phyloP scores from a whole-genome alignment of 768 basidiomycete species.

The Infundibulicybe gibba region DNA sequence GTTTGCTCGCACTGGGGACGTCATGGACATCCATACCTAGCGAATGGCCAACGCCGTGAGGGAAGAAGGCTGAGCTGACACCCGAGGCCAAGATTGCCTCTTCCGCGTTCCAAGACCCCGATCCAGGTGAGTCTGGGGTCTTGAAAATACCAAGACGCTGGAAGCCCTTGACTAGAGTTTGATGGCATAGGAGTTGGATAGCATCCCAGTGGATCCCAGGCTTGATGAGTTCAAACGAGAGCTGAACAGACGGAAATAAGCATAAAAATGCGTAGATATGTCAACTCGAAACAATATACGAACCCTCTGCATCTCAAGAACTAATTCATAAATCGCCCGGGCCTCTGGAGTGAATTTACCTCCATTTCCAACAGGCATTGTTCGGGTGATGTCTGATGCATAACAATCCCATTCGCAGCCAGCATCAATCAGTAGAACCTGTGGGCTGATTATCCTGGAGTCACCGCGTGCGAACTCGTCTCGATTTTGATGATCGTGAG shows the following conservation, averaged over 20 bases:
- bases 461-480: conserved; percentile 39
- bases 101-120: conserved; percentile 56
- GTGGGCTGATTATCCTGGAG: conserved; percentile 44
- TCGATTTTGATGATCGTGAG: conserved; percentile 52
- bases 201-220: conserved; percentile 90
- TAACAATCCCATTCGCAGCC: conserved; percentile 80
- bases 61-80: conserved; percentile 84
- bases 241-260: conserved; percentile 28
- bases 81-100: conserved; percentile 75
- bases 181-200: conserved; percentile 82
- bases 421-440: conserved; percentile 89
- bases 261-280: conserved; percentile 5
- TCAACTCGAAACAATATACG: neutral
- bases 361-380: conserved; percentile 91
- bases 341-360: conserved; percentile 86
- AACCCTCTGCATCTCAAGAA: conserved; percentile 88
- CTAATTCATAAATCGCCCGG: conserved; percentile 80
- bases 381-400: conserved; percentile 63
- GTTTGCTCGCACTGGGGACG: conserved; percentile 79
- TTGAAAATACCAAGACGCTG: conserved; percentile 84
- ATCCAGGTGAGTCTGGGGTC: conserved; percentile 40
- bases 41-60: conserved; percentile 89
- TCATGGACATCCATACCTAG: conserved; percentile 96
- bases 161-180: conserved; percentile 78
- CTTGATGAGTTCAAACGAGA: conserved; percentile 63